Conservation (phyloP, 2,329 filamentous ascomycete genomes). For the Fusarium chlamydosporum region DNA sequence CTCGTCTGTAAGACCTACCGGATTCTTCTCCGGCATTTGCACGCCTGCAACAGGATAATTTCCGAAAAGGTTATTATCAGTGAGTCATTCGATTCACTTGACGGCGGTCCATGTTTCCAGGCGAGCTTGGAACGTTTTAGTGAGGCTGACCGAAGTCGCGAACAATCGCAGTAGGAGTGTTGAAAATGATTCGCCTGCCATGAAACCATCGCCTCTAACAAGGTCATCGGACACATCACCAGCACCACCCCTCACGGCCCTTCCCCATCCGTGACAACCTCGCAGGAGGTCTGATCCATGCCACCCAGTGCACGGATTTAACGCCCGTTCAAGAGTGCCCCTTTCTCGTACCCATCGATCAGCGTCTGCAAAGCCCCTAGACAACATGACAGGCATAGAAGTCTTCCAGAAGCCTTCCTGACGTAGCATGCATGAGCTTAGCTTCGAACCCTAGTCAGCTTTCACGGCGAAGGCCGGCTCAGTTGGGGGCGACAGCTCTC, state of each 20-base stretch:
- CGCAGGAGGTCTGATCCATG: constrained; percentile 27
- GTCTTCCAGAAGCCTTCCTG: constrained; percentile 49
- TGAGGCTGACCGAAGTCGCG: constrained; percentile 38
- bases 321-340: constrained; percentile 22
- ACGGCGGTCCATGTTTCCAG: constrained; percentile 3
- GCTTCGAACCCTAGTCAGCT: constrained; percentile 23
- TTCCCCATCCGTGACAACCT: constrained; percentile 25
- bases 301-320: constrained; percentile 7
- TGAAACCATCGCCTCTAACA: constrained; percentile 16
- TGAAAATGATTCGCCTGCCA: constrained; percentile 30
- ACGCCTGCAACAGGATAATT: constrained; percentile 22
- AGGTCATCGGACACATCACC: constrained; percentile 19
- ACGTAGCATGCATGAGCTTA: constrained; percentile 36
- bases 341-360: constrained; percentile 31
- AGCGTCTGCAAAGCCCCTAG: constrained; percentile 13
- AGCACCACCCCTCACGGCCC: not conserved
- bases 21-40: constrained; percentile 33
- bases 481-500: constrained; percentile 19
- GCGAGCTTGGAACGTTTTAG: constrained; percentile 17
- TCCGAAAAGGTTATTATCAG: constrained; percentile 21
- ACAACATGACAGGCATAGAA: constrained; percentile 28
- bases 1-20: constrained; percentile 27
- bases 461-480: constrained; percentile 22
- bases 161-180: constrained; percentile 12
- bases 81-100: constrained; percentile 8